These are phyloP conservation scores for Ganoderma boninense DNA, from an alignment of 1,284 basidiomycete species.

Conservation along the genomic window DNA sequence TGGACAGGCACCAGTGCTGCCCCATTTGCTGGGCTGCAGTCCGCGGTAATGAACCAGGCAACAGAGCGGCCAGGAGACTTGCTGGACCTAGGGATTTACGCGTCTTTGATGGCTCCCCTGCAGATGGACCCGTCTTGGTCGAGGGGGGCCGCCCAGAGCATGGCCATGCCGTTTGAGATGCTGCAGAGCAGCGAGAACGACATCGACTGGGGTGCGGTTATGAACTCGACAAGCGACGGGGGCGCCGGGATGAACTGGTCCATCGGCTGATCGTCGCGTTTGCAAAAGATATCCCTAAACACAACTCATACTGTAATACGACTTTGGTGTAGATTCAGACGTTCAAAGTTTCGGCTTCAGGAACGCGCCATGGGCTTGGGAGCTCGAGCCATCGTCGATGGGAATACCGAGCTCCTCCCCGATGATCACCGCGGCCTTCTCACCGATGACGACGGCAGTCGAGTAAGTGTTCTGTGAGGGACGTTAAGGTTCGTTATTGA, in stretches of 20 bases:
- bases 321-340: not conserved
- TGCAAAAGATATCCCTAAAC: not conserved
- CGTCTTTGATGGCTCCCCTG: not conserved
- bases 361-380: not conserved
- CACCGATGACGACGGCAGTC: constrained; percentile 70
- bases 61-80: constrained; percentile 3
- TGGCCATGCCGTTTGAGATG: constrained; percentile 36
- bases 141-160: constrained; percentile 9
- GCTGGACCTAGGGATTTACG: not conserved
- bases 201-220: constrained; percentile 16
- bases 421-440: constrained; percentile 69
- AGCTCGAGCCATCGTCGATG: constrained; percentile 7
- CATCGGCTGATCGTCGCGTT: not conserved
- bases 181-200: constrained; percentile 32
- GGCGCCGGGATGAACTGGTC: not conserved
- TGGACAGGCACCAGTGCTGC: not conserved
- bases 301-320: not conserved
- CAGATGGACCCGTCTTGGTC: constrained; percentile 4
- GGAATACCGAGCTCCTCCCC: constrained; percentile 62
- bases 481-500: not conserved
- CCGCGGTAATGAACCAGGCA: not conserved
- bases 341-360: not conserved
- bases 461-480: constrained; percentile 66
- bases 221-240: not conserved
- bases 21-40: not conserved